phyloP scores from a whole-genome alignment of 257 asterid species.

The Solanum arcanum region DNA sequence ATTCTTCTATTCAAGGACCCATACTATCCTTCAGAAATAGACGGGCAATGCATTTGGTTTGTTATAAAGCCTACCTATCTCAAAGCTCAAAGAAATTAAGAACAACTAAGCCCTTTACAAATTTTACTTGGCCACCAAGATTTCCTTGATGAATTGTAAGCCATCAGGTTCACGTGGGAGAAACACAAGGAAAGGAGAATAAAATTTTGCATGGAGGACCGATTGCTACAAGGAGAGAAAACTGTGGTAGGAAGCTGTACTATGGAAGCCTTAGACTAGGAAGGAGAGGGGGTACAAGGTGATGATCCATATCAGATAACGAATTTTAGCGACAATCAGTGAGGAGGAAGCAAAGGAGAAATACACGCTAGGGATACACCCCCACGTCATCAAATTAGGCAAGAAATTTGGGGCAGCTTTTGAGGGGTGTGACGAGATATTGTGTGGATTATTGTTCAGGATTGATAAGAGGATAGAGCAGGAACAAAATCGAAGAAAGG shows the following conservation, averaged over 20 bases:
- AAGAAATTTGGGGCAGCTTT: neutral
- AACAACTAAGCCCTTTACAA: neutral
- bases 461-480: neutral
- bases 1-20: neutral
- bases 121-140: too few relatives aligned
- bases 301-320: neutral
- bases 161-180: neutral
- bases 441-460: neutral
- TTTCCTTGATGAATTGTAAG: neutral
- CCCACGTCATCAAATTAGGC: neutral
- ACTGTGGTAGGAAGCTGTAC: neutral
- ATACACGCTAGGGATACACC: neutral
- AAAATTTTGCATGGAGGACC: neutral
- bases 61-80: neutral
- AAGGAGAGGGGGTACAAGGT: neutral
- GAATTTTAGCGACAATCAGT: neutral
- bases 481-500: neutral
- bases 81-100: neutral
- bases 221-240: neutral
- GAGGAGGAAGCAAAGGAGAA: neutral
- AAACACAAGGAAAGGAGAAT: neutral
- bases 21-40: neutral
- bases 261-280: neutral
- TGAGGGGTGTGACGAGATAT: neutral
- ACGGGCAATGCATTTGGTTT: neutral